These are phyloP conservation scores for Globisporangium perplexum DNA, from an alignment of 352 stramenopile species.

Conservation along the genomic window DNA sequence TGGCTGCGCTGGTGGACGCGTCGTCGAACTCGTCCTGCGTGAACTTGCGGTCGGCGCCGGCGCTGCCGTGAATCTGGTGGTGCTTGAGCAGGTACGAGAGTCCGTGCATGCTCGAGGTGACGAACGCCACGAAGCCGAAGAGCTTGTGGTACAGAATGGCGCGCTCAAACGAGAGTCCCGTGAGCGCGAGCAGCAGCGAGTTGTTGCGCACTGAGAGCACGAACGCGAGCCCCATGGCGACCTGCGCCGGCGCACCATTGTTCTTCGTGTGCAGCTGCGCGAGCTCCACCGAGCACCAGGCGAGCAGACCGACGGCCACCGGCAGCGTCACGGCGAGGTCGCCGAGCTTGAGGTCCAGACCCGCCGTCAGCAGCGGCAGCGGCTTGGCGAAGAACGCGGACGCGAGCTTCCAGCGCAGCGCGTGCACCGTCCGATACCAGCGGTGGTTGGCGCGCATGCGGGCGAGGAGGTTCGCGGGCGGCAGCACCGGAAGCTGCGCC, in stretches of 20 bases:
- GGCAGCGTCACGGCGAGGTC: slow-evolving; percentile 29
- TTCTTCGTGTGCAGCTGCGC: slow-evolving; percentile 15
- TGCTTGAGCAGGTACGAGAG: slow-evolving; percentile 31
- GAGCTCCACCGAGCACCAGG: slow-evolving; percentile 14
- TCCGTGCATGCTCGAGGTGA: slow-evolving; percentile 32
- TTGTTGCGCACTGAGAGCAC: slow-evolving; percentile 46
- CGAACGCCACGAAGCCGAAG: slow-evolving; percentile 23
- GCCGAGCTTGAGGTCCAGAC: slow-evolving; percentile 29
- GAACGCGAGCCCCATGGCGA: slow-evolving; percentile 34
- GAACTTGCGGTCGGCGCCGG: neutral
- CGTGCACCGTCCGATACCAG: neutral
- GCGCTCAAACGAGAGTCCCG: slow-evolving; percentile 44
- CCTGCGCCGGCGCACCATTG: slow-evolving; percentile 17
- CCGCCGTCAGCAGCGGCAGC: slow-evolving; percentile 16
- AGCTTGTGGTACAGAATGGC: slow-evolving; percentile 49
- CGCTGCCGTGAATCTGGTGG: slow-evolving; percentile 1
- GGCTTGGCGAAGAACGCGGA: slow-evolving; percentile 1
- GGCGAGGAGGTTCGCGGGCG: neutral
- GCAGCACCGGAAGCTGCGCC: neutral
- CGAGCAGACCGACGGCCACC: slow-evolving; percentile 12
- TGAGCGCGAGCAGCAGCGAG: slow-evolving; percentile 29
- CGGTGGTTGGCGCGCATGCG: neutral
- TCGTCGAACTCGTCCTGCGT: neutral
- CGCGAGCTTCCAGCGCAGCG: slow-evolving; percentile 4
- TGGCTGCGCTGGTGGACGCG: neutral